Percentiles rank a stretch among this genome's conserved stretches.
These are phyloP conservation scores for Xylaria flabelliformis DNA, from an alignment of 495 filamentous ascomycete species.

Conservation along the genomic window DNA sequence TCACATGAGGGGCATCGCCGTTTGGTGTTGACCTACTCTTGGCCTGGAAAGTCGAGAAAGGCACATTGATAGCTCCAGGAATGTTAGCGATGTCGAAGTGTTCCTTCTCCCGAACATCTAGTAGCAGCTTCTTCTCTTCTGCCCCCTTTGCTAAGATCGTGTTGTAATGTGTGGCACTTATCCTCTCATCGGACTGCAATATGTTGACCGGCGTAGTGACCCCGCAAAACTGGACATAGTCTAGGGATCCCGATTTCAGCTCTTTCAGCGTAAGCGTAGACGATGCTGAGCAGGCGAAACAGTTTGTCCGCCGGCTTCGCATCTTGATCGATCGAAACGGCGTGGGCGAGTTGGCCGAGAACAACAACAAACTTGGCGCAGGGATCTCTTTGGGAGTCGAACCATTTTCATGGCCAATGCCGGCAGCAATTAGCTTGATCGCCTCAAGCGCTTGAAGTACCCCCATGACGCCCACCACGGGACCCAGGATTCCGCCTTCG, in stretches of 20 bases:
- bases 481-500: slow-evolving; percentile 89
- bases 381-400: slow-evolving; percentile 32
- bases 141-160: slow-evolving; percentile 36
- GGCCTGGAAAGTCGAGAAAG: slow-evolving; percentile 65
- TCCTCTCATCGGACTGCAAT: slow-evolving; percentile 65
- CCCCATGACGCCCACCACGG: slow-evolving; percentile 94
- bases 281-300: slow-evolving; percentile 74
- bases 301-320: slow-evolving; percentile 67
- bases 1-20: slow-evolving; percentile 31
- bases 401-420: slow-evolving; percentile 22
- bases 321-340: slow-evolving; percentile 78
- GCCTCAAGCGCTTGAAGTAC: slow-evolving; percentile 89
- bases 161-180: slow-evolving; percentile 64
- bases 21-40: slow-evolving; percentile 34
- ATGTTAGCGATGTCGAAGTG: slow-evolving; percentile 85
- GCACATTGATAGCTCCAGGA: slow-evolving; percentile 76
- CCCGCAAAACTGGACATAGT: slow-evolving; percentile 85
- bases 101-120: slow-evolving; percentile 84
- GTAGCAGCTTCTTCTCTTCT: slow-evolving; percentile 56
- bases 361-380: slow-evolving; percentile 66
- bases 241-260: slow-evolving; percentile 66
- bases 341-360: slow-evolving; percentile 70
- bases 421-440: slow-evolving; percentile 74
- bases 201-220: slow-evolving; percentile 53
- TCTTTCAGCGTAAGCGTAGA: slow-evolving; percentile 66